Evolutionary conservation across 257 asterid genomes (phyloP).

Genomic region (Henckelia pumila): DNA sequence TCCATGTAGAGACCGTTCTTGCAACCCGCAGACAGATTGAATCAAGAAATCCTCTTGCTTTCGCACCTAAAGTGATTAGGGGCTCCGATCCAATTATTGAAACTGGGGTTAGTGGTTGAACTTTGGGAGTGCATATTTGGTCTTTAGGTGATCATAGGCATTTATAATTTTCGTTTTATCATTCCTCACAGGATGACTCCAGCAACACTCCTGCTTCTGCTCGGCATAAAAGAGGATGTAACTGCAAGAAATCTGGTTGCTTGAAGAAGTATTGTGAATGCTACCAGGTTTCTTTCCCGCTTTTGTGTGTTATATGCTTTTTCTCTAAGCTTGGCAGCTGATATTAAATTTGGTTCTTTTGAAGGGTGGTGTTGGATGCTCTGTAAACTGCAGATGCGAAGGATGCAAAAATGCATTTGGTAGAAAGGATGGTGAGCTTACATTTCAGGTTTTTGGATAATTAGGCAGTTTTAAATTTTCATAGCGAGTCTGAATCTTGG

Average conservation of each 20-base stretch:
- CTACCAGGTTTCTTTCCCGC: slow-evolving; percentile 13
- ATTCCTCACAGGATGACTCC: slow-evolving; percentile 37
- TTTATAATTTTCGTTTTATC: background rate
- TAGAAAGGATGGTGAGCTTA: slow-evolving; percentile 52
- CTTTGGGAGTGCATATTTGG: background rate
- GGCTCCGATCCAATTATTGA: slow-evolving; percentile 34
- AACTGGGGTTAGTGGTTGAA: slow-evolving; percentile 32
- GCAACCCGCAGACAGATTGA: slow-evolving; percentile 66
- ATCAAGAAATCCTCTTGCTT: slow-evolving; percentile 70
- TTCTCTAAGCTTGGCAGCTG: slow-evolving; percentile 19
- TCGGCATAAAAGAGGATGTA: too few relatives aligned
- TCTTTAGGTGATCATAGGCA: background rate
- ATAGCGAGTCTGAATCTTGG: slow-evolving; percentile 30
- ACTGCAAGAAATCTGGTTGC: too few relatives aligned
- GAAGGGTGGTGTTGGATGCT: slow-evolving; percentile 71
- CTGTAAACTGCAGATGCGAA: slow-evolving; percentile 64
- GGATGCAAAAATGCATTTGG: slow-evolving; percentile 59
- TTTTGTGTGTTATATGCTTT: background rate
- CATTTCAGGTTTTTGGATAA: background rate
- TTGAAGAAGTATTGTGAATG: too few relatives aligned
- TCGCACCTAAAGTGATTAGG: slow-evolving; percentile 68
- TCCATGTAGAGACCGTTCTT: slow-evolving; percentile 63
- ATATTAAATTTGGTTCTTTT: slow-evolving; percentile 10
- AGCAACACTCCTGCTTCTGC: too few relatives aligned
- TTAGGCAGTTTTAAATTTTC: slow-evolving; percentile 10